These are phyloP conservation scores for Platanthera zijinensis DNA, from an alignment of 106 monocot genomes.

Conservation along the genomic window DNA sequence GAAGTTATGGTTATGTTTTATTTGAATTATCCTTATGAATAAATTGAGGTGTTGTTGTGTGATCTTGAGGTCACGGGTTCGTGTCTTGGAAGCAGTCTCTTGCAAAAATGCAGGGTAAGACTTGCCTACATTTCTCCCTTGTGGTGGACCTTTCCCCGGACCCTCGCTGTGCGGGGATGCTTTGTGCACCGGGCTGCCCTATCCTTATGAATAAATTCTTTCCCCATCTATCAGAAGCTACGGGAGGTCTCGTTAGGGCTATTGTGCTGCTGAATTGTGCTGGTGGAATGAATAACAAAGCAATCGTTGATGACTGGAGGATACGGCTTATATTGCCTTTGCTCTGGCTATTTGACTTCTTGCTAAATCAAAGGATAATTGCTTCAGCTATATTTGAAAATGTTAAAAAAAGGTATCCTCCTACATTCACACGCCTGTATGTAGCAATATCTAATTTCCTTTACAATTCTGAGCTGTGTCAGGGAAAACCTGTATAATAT, in stretches of 20 bases:
- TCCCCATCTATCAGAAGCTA: constrained; percentile 58
- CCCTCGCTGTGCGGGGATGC: no score
- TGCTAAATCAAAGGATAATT: constrained; percentile 64
- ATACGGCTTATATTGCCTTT: constrained; percentile 74
- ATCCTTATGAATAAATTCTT: no score
- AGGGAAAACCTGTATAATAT: constrained; percentile 87
- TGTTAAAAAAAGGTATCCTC: constrained; percentile 65
- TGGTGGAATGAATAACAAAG: constrained; percentile 99
- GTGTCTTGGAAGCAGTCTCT: no score
- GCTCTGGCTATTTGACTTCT: constrained; percentile 70
- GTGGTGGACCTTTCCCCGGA: no score
- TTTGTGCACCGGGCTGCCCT: no score
- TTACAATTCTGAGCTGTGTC: constrained; percentile 13
- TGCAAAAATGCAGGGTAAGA: no score
- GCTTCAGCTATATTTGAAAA: constrained; percentile 75
- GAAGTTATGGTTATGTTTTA: no score
- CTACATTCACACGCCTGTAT: not conserved
- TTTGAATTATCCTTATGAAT: not conserved
- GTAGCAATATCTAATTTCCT: not conserved
- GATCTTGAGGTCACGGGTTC: no score
- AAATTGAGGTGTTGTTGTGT: no score
- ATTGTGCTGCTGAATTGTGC: constrained; percentile 90
- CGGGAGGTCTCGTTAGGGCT: constrained; percentile 53
- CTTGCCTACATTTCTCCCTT: no score
- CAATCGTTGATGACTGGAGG: constrained; percentile 97